Percentiles rank a stretch among this genome's conserved stretches.
These are phyloP conservation scores for Rhizophlyctis rosea DNA, from an alignment of 192 early-diverging fungal species.

Conservation along the genomic window DNA sequence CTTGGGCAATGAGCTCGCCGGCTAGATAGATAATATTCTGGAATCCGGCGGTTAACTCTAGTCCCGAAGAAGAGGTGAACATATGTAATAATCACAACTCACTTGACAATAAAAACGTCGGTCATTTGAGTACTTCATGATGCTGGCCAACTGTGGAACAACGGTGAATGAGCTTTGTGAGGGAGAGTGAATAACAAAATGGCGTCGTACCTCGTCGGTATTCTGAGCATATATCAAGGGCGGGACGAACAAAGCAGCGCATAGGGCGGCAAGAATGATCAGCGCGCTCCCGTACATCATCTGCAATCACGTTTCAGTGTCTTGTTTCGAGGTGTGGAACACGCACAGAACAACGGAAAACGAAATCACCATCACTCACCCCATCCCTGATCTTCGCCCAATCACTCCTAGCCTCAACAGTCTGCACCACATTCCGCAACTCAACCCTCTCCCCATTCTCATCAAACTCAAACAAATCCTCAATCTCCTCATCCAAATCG, in stretches of 20 bases:
- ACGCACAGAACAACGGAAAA: too few species aligned
- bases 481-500: constrained; percentile 9
- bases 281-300: not conserved
- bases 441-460: not conserved
- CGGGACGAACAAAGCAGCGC: constrained; percentile 4
- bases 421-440: not conserved
- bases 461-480: constrained; percentile 6
- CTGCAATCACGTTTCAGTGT: too few species aligned
- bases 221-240: not conserved
- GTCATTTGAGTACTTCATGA: constrained; percentile 9
- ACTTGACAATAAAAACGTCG: constrained; percentile 8
- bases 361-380: too few species aligned
- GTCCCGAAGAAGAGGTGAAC: too few species aligned
- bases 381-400: too few species aligned
- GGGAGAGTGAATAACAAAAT: too few species aligned
- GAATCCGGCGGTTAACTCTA: too few species aligned
- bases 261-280: not conserved
- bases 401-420: too few species aligned
- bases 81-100: too few species aligned
- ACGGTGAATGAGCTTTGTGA: too few species aligned
- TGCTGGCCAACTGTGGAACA: not conserved
- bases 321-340: too few species aligned
- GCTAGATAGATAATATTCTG: not conserved
- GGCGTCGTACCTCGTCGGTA: too few species aligned
- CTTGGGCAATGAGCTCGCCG: constrained; percentile 2